phyloP scores from a whole-genome alignment of 768 basidiomycete species.

The Fistulinella prunicolor region DNA sequence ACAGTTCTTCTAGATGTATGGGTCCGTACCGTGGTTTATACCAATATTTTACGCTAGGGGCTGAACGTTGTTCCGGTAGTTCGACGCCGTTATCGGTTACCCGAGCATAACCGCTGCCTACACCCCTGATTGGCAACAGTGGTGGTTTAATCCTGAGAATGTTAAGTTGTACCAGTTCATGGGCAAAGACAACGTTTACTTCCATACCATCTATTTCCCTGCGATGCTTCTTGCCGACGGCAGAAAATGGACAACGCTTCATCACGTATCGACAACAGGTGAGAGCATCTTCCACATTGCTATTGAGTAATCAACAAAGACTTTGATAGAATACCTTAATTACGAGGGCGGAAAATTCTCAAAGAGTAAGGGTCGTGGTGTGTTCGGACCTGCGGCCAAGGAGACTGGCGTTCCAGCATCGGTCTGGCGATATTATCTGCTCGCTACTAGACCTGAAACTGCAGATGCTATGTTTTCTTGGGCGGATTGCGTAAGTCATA shows the following conservation, averaged over 20 bases:
- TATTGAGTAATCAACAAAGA: background rate
- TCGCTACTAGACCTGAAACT: constrained; percentile 90
- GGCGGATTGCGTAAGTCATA: constrained; percentile 76
- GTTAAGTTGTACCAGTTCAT: constrained; percentile 97
- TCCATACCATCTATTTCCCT: constrained; percentile 96
- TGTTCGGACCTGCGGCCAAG: constrained; percentile 92
- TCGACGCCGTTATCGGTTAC: constrained; percentile 96
- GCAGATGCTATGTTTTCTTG: constrained; percentile 96
- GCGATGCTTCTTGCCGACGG: constrained; percentile 87
- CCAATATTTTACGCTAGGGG: background rate
- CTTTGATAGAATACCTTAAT: constrained; percentile 80
- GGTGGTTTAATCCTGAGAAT: constrained; percentile 93
- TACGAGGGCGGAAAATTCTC: constrained; percentile 99
- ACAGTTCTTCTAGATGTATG: constrained; percentile 69
- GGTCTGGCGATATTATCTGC: constrained; percentile 95
- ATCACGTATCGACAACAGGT: constrained; percentile 96
- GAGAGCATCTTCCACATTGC: constrained; percentile 14
- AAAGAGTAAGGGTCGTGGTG: constrained; percentile 93
- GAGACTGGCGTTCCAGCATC: constrained; percentile 92
- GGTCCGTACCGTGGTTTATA: constrained; percentile 49
- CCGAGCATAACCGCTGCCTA: constrained; percentile 96
- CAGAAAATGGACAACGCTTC: constrained; percentile 88
- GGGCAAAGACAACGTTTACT: constrained; percentile 99
- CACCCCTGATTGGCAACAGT: constrained; percentile 90
- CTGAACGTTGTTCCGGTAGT: constrained; percentile 46